Evolutionary conservation across 805 yeast genomes (phyloP).

Genomic region (Jamesozyma hellenica): DNA sequence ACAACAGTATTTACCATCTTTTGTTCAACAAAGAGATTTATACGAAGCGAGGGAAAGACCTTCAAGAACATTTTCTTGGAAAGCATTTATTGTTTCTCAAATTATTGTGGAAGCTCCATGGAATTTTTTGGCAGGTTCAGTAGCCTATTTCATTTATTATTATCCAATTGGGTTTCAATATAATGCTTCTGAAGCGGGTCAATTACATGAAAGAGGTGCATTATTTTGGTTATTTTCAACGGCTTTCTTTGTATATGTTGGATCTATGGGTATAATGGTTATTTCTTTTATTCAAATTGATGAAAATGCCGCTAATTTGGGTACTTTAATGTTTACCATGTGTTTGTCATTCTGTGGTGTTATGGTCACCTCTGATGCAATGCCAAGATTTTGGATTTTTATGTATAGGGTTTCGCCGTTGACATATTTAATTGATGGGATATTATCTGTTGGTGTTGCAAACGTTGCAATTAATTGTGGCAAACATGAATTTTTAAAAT

Average conservation of each 20-base stretch:
- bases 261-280: slow-evolving; percentile 48
- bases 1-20: slow-evolving; percentile 56
- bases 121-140: slow-evolving; percentile 51
- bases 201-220: slow-evolving; percentile 47
- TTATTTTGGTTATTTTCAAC: slow-evolving; percentile 37
- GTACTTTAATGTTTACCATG: slow-evolving; percentile 48
- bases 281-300: slow-evolving; percentile 50
- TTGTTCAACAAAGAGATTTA: slow-evolving; percentile 49
- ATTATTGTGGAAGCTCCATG: slow-evolving; percentile 58
- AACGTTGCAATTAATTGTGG: slow-evolving; percentile 40
- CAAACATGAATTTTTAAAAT: slow-evolving; percentile 35
- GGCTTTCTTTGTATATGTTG: slow-evolving; percentile 44
- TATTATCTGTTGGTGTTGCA: slow-evolving; percentile 48
- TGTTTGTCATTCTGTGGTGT: slow-evolving; percentile 72
- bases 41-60: slow-evolving; percentile 70
- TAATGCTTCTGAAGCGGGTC: slow-evolving; percentile 47
- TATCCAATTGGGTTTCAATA: slow-evolving; percentile 60
- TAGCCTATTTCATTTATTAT: slow-evolving; percentile 53
- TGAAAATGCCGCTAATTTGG: slow-evolving; percentile 55
- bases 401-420: slow-evolving; percentile 68
- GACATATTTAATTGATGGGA: slow-evolving; percentile 51
- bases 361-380: slow-evolving; percentile 41
- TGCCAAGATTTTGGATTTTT: slow-evolving; percentile 74
- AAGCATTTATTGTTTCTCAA: slow-evolving; percentile 50
- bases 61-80: slow-evolving; percentile 61